Percentiles rank a stretch among this genome's conserved stretches.
Conservation (phyloP, 2,329 filamentous ascomycete genomes). For the Aspergillus felis region DNA sequence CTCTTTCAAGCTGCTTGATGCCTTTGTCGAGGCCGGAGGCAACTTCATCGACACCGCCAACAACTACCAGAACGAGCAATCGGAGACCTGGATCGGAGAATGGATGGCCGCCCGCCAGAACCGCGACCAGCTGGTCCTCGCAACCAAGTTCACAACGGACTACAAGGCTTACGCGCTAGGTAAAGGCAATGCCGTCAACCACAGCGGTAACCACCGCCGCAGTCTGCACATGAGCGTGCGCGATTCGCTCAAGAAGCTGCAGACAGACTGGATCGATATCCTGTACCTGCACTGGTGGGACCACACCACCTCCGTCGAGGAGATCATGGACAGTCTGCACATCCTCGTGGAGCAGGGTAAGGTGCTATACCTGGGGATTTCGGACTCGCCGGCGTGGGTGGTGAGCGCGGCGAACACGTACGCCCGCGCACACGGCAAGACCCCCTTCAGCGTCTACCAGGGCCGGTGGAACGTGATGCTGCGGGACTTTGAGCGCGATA, state of each 20-base stretch:
- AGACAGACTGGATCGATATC: conserved; percentile 52
- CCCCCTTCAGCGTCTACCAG: conserved; percentile 39
- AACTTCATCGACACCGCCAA: conserved; percentile 73
- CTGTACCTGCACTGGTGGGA: conserved; percentile 57
- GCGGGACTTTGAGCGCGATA: conserved; percentile 41
- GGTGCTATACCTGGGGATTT: conserved; percentile 41
- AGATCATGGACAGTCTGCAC: conserved; percentile 38
- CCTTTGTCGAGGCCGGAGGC: conserved; percentile 61
- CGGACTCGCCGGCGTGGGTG: conserved; percentile 40
- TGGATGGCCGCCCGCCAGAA: conserved; percentile 65
- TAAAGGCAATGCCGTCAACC: conserved; percentile 29
- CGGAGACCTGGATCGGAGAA: conserved; percentile 64
- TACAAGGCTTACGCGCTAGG: conserved; percentile 45
- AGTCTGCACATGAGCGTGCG: conserved; percentile 42
- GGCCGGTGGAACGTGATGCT: conserved; percentile 38
- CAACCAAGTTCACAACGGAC: conserved; percentile 65
- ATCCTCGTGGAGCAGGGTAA: conserved; percentile 38
- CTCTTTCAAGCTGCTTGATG: conserved; percentile 62
- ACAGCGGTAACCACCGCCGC: conserved; percentile 41
- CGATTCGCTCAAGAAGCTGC: conserved; percentile 47
- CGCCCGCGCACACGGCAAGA: conserved; percentile 37
- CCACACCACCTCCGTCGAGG: conserved; percentile 36
- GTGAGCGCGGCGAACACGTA: conserved; percentile 39
- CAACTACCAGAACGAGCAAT: conserved; percentile 64
- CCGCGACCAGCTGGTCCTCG: conserved; percentile 65